Evolutionary conservation across 352 stramenopile genomes (phyloP).

Genomic region (Pythium rishiriense): DNA sequence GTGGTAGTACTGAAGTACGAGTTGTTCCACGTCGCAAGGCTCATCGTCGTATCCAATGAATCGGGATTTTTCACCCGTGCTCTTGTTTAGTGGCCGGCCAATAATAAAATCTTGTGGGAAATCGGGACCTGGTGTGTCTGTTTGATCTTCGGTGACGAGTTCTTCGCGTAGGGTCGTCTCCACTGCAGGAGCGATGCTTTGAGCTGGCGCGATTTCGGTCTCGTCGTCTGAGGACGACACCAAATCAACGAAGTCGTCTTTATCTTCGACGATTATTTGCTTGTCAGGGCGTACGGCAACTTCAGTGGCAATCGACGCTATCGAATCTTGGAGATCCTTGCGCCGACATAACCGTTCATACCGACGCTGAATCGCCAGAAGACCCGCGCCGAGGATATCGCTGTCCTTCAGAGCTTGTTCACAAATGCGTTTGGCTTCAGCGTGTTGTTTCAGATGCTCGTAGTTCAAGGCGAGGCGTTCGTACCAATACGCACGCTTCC

Average conservation of each 20-base stretch:
- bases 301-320: neutral
- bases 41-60: slow-evolving; percentile 90
- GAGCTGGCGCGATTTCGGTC: neutral
- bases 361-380: slow-evolving; percentile 53
- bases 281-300: neutral
- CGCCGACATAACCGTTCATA: slow-evolving; percentile 46
- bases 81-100: slow-evolving; percentile 70
- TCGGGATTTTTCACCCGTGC: slow-evolving; percentile 75
- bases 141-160: neutral
- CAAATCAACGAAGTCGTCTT: slow-evolving; percentile 19
- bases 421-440: slow-evolving; percentile 51
- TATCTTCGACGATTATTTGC: slow-evolving; percentile 5
- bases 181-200: neutral
- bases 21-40: slow-evolving; percentile 79
- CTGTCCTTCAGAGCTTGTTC: slow-evolving; percentile 55
- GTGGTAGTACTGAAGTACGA: slow-evolving; percentile 80
- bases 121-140: neutral
- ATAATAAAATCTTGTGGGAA: slow-evolving; percentile 59
- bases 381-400: slow-evolving; percentile 54
- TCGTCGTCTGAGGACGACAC: slow-evolving; percentile 23
- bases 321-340: slow-evolving; percentile 7
- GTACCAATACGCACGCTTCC: slow-evolving; percentile 77
- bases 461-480: slow-evolving; percentile 71
- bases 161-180: neutral
- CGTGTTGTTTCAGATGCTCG: slow-evolving; percentile 65